Evolutionary conservation across 805 yeast species (phyloP).

Genomic region (Ogataea parapolymorpha): DNA sequence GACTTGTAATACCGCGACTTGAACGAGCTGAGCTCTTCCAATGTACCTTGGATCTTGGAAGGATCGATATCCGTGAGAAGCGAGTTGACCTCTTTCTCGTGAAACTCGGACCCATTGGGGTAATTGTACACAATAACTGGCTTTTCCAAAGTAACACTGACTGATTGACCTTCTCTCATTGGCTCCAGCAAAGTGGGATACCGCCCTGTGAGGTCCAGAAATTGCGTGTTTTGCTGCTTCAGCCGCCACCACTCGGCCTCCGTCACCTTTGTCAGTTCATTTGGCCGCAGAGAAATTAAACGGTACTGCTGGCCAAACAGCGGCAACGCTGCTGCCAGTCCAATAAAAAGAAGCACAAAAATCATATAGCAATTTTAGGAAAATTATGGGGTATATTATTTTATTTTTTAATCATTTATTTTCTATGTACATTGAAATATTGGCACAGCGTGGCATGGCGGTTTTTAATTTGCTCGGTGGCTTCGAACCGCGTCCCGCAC

Average conservation of each 20-base stretch:
- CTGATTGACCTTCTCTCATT: background rate
- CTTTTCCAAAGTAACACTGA: slow-evolving; percentile 5
- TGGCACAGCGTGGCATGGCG: slow-evolving; percentile 4
- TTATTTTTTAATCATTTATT: background rate
- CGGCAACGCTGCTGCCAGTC: slow-evolving; percentile 3
- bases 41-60: slow-evolving; percentile 8
- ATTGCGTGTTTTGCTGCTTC: slow-evolving; percentile 34
- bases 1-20: slow-evolving; percentile 78
- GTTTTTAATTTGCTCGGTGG: background rate
- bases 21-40: slow-evolving; percentile 20
- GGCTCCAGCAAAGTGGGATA: slow-evolving; percentile 5
- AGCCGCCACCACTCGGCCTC: slow-evolving; percentile 37
- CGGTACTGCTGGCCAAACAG: slow-evolving; percentile 1
- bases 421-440: slow-evolving; percentile 2
- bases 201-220: slow-evolving; percentile 39
- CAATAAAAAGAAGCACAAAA: background rate
- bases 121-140: slow-evolving; percentile 38
- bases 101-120: slow-evolving; percentile 43
- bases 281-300: slow-evolving; percentile 8
- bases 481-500: background rate
- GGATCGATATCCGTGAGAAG: slow-evolving; percentile 10
- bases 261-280: slow-evolving; percentile 19
- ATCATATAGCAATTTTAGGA: background rate
- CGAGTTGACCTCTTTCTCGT: slow-evolving; percentile 36
- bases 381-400: slow-evolving; percentile 1